Conservation (phyloP, 2,329 filamentous ascomycete species). For the Huntiella bhutanensis region DNA sequence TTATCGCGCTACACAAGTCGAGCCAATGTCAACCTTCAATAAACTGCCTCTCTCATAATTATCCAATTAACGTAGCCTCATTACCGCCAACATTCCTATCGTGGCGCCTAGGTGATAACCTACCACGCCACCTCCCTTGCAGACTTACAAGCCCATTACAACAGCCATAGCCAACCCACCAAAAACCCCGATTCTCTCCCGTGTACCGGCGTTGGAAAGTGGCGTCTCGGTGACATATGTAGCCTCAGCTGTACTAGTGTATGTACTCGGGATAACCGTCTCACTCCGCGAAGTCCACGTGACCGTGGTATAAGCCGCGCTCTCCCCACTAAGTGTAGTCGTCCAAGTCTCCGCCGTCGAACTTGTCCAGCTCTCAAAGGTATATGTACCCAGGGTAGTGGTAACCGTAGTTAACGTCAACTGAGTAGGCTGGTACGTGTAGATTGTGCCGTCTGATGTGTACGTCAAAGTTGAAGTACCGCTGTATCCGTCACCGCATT, state of each 20-base stretch:
- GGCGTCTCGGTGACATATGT: constrained; percentile 9
- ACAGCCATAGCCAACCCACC: no score
- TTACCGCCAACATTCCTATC: no score
- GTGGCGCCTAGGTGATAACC: no score
- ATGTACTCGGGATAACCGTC: constrained; percentile 4
- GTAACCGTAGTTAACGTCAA: constrained; percentile 9
- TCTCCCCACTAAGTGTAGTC: constrained; percentile 8
- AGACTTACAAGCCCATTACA: no score
- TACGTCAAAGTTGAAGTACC: neutral
- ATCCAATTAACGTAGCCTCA: no score
- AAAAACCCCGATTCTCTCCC: no score
- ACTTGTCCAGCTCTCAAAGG: constrained; percentile 3
- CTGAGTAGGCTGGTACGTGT: constrained; percentile 1
- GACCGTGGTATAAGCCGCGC: constrained; percentile 8
- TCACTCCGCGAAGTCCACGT: constrained; percentile 7
- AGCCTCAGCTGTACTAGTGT: constrained; percentile 7
- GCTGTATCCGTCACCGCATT: neutral
- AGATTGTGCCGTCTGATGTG: neutral
- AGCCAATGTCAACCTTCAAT: no score
- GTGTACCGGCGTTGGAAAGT: no score
- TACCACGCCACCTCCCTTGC: no score
- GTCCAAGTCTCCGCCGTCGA: constrained; percentile 6
- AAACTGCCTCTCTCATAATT: no score
- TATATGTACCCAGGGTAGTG: constrained; percentile 8
- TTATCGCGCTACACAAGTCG: no score